These are phyloP conservation scores for Hypseocharis bilobata DNA, from an alignment of 441 rosid species.

Conservation along the genomic window DNA sequence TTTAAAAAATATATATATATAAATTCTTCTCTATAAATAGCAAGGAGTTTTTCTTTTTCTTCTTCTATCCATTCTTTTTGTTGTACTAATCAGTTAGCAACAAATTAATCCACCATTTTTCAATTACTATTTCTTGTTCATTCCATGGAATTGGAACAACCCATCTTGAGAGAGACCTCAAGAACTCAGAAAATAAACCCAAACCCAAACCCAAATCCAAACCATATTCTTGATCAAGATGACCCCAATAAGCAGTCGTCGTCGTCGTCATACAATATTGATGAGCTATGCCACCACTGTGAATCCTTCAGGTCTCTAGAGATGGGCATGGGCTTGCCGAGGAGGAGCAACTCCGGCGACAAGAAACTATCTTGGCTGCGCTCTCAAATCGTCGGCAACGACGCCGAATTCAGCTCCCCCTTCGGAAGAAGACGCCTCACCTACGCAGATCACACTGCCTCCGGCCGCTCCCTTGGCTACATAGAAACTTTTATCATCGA, in stretches of 20 bases:
- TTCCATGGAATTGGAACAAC: slow-evolving; percentile 21
- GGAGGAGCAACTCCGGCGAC: slow-evolving; percentile 12
- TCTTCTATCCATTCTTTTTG: no score
- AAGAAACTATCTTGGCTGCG: slow-evolving; percentile 37
- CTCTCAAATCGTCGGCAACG: slow-evolving; percentile 40
- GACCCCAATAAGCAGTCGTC: not conserved
- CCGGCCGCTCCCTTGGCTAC: slow-evolving; percentile 42
- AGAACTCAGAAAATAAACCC: not conserved
- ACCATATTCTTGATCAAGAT: not conserved
- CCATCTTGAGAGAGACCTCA: slow-evolving; percentile 3
- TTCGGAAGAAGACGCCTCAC: slow-evolving; percentile 40
- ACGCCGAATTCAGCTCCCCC: slow-evolving; percentile 34
- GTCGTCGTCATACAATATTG: not conserved
- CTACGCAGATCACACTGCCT: slow-evolving; percentile 54
- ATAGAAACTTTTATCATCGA: slow-evolving; percentile 39
- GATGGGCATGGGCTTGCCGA: slow-evolving; percentile 26
- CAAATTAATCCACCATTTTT: not conserved
- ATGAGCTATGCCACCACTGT: slow-evolving; percentile 17
- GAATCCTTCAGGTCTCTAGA: slow-evolving; percentile 29
- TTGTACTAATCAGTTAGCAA: no score
- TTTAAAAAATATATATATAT: no score
- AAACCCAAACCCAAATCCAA: not conserved
- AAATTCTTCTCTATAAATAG: no score
- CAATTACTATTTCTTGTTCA: no score
- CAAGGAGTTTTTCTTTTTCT: no score